A percentile compares a stretch with the other conserved stretches of the same genome.
Conservation (phyloP, 768 basidiomycete genomes). For the Pisolithus sp. region DNA sequence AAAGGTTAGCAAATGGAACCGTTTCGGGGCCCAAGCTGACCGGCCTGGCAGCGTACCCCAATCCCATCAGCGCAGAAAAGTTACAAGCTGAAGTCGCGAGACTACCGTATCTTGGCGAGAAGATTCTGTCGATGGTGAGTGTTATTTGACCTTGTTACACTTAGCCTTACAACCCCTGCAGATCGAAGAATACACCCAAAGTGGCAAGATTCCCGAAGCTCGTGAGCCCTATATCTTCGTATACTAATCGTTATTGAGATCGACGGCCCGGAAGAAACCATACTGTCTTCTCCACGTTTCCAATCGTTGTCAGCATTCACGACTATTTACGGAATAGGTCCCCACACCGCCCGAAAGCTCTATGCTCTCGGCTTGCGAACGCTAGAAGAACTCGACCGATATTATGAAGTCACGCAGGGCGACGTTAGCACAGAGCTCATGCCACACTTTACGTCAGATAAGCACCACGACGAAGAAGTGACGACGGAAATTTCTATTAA, state of each 20-base stretch:
- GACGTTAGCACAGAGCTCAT: constrained; percentile 23
- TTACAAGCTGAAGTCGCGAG: constrained; percentile 34
- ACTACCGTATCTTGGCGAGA: constrained; percentile 46
- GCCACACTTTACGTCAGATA: constrained; percentile 16
- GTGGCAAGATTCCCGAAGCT: constrained; percentile 54
- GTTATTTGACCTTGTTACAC: background rate
- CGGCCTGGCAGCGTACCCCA: constrained; percentile 40
- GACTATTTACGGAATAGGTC: constrained; percentile 68
- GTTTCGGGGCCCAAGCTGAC: background rate
- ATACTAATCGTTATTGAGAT: background rate
- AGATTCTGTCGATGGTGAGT: constrained; percentile 43
- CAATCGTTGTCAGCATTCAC: constrained; percentile 51
- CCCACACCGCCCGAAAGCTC: constrained; percentile 58
- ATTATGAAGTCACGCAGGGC: constrained; percentile 41
- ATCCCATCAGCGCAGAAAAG: constrained; percentile 31
- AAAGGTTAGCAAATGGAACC: constrained; percentile 33
- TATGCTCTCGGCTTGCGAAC: constrained; percentile 63
- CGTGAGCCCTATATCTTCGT: constrained; percentile 30
- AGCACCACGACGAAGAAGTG: constrained; percentile 15
- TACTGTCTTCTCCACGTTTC: constrained; percentile 46
- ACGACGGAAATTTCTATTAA: constrained; percentile 40
- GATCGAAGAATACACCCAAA: constrained; percentile 58
- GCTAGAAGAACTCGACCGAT: constrained; percentile 60
- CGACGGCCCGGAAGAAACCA: constrained; percentile 33
- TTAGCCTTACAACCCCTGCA: constrained; percentile 18